Conservation (phyloP, 2,329 filamentous ascomycete genomes). For the Knufia fluminis region DNA sequence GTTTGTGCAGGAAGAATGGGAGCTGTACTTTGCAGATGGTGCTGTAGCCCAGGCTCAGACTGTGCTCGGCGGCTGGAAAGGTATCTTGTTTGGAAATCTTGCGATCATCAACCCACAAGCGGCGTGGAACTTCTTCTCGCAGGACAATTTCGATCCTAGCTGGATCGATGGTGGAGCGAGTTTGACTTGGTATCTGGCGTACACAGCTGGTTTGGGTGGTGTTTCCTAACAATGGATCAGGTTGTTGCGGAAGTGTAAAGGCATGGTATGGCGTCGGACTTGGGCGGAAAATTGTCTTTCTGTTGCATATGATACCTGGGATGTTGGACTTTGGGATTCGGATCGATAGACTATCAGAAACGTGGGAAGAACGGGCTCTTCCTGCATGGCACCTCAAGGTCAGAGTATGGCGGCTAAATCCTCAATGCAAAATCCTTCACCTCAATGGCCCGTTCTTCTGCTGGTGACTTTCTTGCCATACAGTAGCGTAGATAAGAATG, state of each 20-base stretch:
- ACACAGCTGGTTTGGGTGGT: conserved; percentile 55
- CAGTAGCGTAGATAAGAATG: too few species aligned
- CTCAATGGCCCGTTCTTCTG: too few species aligned
- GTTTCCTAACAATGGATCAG: conserved; percentile 11
- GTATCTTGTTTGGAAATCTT: conserved; percentile 73
- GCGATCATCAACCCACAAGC: conserved; percentile 63
- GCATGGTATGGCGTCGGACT: background rate
- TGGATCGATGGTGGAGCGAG: conserved; percentile 70
- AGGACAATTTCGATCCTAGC: conserved; percentile 52
- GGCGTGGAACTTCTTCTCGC: conserved; percentile 67
- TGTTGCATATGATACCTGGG: conserved; percentile 4
- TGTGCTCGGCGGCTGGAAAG: conserved; percentile 71
- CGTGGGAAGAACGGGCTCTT: too few species aligned
- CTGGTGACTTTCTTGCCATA: too few species aligned
- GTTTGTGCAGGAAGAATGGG: conserved; percentile 79
- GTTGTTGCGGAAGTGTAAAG: background rate
- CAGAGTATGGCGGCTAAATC: too few species aligned
- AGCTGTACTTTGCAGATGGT: conserved; percentile 61
- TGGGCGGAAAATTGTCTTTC: too few species aligned
- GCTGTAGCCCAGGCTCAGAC: conserved; percentile 47
- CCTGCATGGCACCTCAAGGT: too few species aligned
- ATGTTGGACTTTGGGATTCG: background rate
- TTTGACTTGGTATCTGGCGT: conserved; percentile 76
- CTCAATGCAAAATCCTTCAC: too few species aligned
- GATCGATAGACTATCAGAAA: too few species aligned